phyloP scores from a whole-genome alignment of 352 stramenopile genomes.

The Phytophthora palmivora region DNA sequence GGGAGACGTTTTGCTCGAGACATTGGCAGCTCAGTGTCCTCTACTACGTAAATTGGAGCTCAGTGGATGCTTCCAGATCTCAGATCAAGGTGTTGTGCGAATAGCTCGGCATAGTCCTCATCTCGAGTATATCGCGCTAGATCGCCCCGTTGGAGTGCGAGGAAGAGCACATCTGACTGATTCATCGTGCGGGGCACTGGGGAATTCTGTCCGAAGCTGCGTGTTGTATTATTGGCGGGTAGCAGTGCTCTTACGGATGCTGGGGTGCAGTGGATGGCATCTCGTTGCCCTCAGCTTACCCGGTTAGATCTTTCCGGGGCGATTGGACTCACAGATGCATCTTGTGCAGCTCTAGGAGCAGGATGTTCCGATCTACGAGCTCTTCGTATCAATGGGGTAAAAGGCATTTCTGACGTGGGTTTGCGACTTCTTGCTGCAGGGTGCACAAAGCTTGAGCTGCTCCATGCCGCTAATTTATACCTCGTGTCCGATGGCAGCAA shows the following conservation, averaged over 20 bases:
- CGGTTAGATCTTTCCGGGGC: conserved; percentile 85
- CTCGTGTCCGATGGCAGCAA: conserved; percentile 94
- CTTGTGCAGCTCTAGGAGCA: conserved; percentile 56
- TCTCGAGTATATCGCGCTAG: conserved; percentile 80
- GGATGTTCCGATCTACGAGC: conserved; percentile 42
- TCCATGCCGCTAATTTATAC: conserved; percentile 86
- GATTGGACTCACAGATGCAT: conserved; percentile 86
- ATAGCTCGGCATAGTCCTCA: conserved; percentile 76
- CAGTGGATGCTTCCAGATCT: conserved; percentile 79
- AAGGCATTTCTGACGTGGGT: conserved; percentile 84
- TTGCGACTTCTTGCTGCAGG: conserved; percentile 86
- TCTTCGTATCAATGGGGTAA: conserved; percentile 67
- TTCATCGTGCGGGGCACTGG: conserved; percentile 86
- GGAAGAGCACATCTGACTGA: conserved; percentile 89
- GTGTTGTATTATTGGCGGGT: conserved; percentile 76
- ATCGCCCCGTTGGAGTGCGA: conserved; percentile 42
- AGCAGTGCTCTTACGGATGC: conserved; percentile 92
- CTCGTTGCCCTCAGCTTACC: conserved; percentile 75
- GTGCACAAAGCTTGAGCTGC: conserved; percentile 77
- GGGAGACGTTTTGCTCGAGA: conserved; percentile 85
- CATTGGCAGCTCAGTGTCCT: conserved; percentile 75
- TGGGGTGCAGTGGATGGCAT: conserved; percentile 89
- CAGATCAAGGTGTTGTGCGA: conserved; percentile 86
- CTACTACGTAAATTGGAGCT: conserved; percentile 76
- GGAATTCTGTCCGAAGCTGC: conserved; percentile 59